Base-by-base conservation (phyloP, 495 filamentous ascomycete genomes). In the Trichocladium antarcticum region DNA sequence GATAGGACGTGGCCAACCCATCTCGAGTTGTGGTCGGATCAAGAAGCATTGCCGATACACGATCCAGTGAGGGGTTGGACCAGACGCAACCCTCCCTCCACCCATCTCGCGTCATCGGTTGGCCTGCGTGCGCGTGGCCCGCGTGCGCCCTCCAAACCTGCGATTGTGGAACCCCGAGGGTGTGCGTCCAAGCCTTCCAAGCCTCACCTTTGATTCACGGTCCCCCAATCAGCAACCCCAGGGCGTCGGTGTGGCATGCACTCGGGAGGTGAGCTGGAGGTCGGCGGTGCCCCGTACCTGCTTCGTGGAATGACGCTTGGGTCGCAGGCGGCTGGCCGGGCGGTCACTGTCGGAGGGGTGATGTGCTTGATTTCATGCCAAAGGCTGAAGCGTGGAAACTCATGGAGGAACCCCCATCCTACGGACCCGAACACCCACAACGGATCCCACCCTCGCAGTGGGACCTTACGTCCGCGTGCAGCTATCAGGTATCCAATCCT, bases 261-360 rank as follows among this genome's bases (percentile, higher is more conserved):
- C 44, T 28, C 37, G 34, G 37, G 44, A 47, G 45, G 36, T 20
- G 32, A 44, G 32, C 35, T 39, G 36, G 28, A 41, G 37, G 36
- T 36, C 36, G 15, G 37, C 37, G 50, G 29, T 34, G 16, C 43
- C 42, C 49, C 32, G 54, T 57, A 57, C 54, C 54, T 57, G 54
- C 54, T 52, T 57, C 41, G 28, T 35, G 48, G 38, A 15, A 31
- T 17, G 21, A 5, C 27, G 43, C 20, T 21, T 29, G 40, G 50
- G 39, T 44, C 45, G 29, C 17, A 14, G 24, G 24, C 9, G 45
- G 40, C 45, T 42, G 38, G 39, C 15, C 27, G 24, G 24, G 8
- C 4, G 24, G 24, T 8, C 24, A 27, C 4, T 8, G 24, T 27
- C 8, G 24, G 24, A 27, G 8, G 24, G 24, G 24, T n/a, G n/a